Percentiles rank a stretch among this genome's conserved stretches.
Evolutionary conservation across 1,284 basidiomycete species (phyloP).

Genomic region (Volvariella surrecta): DNA sequence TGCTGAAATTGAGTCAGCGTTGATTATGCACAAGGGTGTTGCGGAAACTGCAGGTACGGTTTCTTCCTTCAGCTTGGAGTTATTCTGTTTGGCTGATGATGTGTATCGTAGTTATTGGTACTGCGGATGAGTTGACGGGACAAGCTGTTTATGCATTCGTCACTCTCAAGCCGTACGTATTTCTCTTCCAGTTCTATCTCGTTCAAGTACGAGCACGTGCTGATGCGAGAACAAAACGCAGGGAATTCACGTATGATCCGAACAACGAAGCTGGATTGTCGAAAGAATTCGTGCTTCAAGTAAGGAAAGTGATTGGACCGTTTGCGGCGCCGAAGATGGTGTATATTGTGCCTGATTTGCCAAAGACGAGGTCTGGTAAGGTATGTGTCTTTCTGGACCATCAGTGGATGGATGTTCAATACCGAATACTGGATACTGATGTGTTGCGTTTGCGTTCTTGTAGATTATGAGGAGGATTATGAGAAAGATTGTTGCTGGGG

Average conservation of each 20-base stretch:
- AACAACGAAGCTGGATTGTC: constrained; percentile 62
- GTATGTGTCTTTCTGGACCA: too few species aligned
- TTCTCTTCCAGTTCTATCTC: neutral
- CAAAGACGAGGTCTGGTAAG: constrained; percentile 97
- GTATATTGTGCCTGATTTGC: constrained; percentile 79
- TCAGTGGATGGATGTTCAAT: too few species aligned
- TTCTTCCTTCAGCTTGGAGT: constrained; percentile 5
- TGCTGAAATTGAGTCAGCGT: constrained; percentile 94
- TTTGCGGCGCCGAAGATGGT: constrained; percentile 95
- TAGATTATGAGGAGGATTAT: constrained; percentile 91
- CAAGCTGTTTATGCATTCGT: constrained; percentile 86
- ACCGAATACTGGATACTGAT: too few species aligned
- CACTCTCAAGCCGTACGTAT: constrained; percentile 64
- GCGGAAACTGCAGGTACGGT: constrained; percentile 82
- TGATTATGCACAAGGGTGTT: constrained; percentile 91
- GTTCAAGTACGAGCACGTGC: neutral
- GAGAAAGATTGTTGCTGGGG: constrained; percentile 91
- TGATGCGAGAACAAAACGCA: constrained; percentile 18
- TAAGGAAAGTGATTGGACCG: constrained; percentile 92
- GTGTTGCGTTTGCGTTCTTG: too few species aligned
- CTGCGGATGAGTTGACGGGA: constrained; percentile 81
- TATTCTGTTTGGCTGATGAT: constrained; percentile 11
- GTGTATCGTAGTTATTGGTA: constrained; percentile 80
- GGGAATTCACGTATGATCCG: constrained; percentile 75
- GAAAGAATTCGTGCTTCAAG: constrained; percentile 92